A percentile compares a stretch with the other conserved stretches of the same genome.
Conservation (phyloP, 257 asterid species). For the Schizonepeta tenuifolia region DNA sequence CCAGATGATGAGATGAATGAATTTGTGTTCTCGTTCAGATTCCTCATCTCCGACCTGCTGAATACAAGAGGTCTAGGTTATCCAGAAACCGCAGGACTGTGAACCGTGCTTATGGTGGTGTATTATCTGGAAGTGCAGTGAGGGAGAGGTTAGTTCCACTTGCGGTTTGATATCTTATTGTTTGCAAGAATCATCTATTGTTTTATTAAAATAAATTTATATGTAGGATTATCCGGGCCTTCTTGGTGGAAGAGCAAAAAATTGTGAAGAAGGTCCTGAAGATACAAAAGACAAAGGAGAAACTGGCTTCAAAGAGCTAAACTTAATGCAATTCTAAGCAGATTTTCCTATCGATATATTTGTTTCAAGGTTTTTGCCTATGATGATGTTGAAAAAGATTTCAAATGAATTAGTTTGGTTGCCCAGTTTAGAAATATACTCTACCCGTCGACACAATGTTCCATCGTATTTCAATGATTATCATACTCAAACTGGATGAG, state of each 20-base stretch:
- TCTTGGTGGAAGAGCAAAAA: slow-evolving; percentile 78
- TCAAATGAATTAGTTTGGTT: slow-evolving; percentile 21
- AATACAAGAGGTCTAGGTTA: slow-evolving; percentile 75
- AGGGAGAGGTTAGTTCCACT: slow-evolving; percentile 59
- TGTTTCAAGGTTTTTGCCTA: slow-evolving; percentile 35
- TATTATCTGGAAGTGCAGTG: slow-evolving; percentile 66
- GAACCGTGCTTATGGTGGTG: slow-evolving; percentile 79
- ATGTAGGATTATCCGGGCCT: slow-evolving; percentile 65
- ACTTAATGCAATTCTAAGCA: neutral
- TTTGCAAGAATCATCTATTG: neutral
- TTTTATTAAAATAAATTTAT: neutral
- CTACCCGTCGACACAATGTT: slow-evolving; percentile 3
- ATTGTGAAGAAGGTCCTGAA: slow-evolving; percentile 76
- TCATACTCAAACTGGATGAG: slow-evolving; percentile 3
- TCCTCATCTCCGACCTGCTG: slow-evolving; percentile 80
- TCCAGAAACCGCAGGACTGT: slow-evolving; percentile 77
- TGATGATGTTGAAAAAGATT: slow-evolving; percentile 43
- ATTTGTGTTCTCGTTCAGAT: slow-evolving; percentile 42
- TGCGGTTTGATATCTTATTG: neutral
- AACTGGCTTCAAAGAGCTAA: slow-evolving; percentile 55
- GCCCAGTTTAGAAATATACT: slow-evolving; percentile 20
- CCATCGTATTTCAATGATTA: neutral
- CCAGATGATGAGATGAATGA: neutral
- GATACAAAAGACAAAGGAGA: slow-evolving; percentile 72
- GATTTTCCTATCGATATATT: neutral